Evolutionary conservation across 352 stramenopile genomes (phyloP).

Genomic region (Thalassiosira pacifica): DNA sequence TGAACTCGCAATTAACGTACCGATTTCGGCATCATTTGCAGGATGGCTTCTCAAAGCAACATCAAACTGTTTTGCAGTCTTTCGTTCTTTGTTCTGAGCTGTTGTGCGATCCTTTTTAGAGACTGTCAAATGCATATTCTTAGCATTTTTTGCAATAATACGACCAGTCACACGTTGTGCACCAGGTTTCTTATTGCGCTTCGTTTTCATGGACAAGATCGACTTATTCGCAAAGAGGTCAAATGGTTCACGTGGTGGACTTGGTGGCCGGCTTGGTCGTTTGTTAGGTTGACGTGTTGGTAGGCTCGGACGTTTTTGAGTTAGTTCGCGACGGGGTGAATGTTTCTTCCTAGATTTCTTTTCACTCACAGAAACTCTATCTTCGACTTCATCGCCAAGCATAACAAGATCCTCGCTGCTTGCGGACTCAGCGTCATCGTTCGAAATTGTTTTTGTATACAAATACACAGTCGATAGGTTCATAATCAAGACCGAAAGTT

Average conservation of each 20-base stretch:
- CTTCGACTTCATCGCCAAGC: neutral
- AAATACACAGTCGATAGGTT: slow-evolving; percentile 72
- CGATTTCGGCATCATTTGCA: neutral
- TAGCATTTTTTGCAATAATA: neutral
- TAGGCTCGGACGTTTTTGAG: too few relatives aligned
- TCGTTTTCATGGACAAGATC: neutral
- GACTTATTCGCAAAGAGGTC: neutral
- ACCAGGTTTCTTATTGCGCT: neutral
- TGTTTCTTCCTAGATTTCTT: too few relatives aligned
- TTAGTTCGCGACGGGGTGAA: too few relatives aligned
- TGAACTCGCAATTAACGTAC: neutral
- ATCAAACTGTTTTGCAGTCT: neutral
- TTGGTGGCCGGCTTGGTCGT: too few relatives aligned
- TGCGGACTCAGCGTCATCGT: neutral
- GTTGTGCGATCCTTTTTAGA: neutral
- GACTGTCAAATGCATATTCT: neutral
- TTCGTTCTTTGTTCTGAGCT: neutral
- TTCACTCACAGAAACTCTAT: too few relatives aligned
- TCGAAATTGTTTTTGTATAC: too few relatives aligned
- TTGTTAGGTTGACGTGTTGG: too few relatives aligned
- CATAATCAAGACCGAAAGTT: slow-evolving; percentile 78
- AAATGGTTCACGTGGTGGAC: neutral
- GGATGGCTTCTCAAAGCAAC: neutral
- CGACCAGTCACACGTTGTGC: neutral
- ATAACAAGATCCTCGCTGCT: neutral